These are phyloP conservation scores for Scopulariopsis brevicaulis DNA, from an alignment of 2,329 filamentous ascomycete species.

Conservation along the genomic window DNA sequence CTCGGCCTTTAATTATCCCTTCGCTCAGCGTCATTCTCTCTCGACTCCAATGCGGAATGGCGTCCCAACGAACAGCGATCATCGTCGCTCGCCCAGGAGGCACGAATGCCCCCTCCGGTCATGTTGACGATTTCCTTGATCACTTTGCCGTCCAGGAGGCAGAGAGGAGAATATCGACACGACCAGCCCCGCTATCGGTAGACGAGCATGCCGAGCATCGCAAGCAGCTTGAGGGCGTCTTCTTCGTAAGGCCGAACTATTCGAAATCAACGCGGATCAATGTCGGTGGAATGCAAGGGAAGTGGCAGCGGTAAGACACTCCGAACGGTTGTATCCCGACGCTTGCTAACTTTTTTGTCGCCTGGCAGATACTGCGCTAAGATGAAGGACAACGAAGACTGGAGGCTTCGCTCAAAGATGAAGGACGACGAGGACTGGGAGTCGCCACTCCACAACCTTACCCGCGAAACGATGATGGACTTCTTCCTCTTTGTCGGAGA, in stretches of 20 bases:
- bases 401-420: background rate
- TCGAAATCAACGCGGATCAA: slow-evolving; percentile 12
- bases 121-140: background rate
- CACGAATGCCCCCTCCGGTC: background rate
- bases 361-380: slow-evolving; percentile 11
- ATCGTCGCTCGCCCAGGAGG: background rate
- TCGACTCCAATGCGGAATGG: background rate
- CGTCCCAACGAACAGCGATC: background rate
- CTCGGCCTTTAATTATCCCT: background rate
- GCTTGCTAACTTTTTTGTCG: slow-evolving; percentile 3
- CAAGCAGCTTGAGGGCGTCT: slow-evolving; percentile 8
- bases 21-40: background rate
- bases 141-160: background rate
- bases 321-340: background rate
- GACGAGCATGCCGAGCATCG: slow-evolving; percentile 10
- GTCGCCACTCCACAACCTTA: slow-evolving; percentile 9
- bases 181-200: slow-evolving; percentile 8
- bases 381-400: slow-evolving; percentile 7
- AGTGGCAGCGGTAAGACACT: slow-evolving; percentile 11
- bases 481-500: slow-evolving; percentile 14
- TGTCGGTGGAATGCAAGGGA: slow-evolving; percentile 10
- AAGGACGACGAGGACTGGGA: slow-evolving; percentile 8
- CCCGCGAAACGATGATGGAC: slow-evolving; percentile 11
- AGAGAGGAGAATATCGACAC: background rate
- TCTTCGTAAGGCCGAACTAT: slow-evolving; percentile 12